phyloP scores from a whole-genome alignment of 2,329 filamentous ascomycete species.

The Penicillium carneum region DNA sequence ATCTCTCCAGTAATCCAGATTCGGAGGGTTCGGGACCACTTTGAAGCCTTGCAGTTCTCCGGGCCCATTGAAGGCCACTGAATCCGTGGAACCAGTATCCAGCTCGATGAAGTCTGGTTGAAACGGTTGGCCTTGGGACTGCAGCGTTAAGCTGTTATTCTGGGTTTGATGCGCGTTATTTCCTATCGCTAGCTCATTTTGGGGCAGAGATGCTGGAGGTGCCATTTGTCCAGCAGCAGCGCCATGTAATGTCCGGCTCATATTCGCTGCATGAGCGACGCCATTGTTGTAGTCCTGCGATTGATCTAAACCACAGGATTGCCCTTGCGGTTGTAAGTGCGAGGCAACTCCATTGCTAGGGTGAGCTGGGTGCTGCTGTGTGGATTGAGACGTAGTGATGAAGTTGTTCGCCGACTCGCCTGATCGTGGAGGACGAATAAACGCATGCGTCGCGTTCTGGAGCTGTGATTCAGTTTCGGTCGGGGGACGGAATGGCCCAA shows the following conservation, averaged over 20 bases:
- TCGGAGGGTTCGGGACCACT: slow-evolving; percentile 70
- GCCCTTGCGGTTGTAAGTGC: slow-evolving; percentile 12
- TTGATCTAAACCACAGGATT: slow-evolving; percentile 3
- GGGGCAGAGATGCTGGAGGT: slow-evolving; percentile 7
- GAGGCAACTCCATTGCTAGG: slow-evolving; percentile 7
- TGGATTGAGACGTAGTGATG: slow-evolving; percentile 17
- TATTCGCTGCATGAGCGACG: slow-evolving; percentile 5
- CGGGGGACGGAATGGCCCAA: slow-evolving; percentile 39
- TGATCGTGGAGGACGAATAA: slow-evolving; percentile 24
- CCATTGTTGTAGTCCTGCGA: slow-evolving; percentile 11
- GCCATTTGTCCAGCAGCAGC: slow-evolving; percentile 1
- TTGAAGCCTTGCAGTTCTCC: slow-evolving; percentile 50
- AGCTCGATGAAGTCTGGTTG: slow-evolving; percentile 29
- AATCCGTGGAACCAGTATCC: slow-evolving; percentile 20
- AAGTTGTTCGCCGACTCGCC: slow-evolving; percentile 30
- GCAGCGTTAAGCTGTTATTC: slow-evolving; percentile 33
- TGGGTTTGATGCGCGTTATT: slow-evolving; percentile 22
- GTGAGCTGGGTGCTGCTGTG: slow-evolving; percentile 9
- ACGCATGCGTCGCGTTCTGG: slow-evolving; percentile 26
- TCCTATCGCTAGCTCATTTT: slow-evolving; percentile 20
- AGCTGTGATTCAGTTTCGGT: slow-evolving; percentile 34
- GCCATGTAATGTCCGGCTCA: slow-evolving; percentile 3
- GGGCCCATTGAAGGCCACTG: slow-evolving; percentile 36
- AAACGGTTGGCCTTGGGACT: slow-evolving; percentile 29
- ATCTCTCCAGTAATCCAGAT: slow-evolving; percentile 73